Evolutionary conservation across 2,329 filamentous ascomycete species (phyloP).

Genomic region (Colletotrichum zoysiae): DNA sequence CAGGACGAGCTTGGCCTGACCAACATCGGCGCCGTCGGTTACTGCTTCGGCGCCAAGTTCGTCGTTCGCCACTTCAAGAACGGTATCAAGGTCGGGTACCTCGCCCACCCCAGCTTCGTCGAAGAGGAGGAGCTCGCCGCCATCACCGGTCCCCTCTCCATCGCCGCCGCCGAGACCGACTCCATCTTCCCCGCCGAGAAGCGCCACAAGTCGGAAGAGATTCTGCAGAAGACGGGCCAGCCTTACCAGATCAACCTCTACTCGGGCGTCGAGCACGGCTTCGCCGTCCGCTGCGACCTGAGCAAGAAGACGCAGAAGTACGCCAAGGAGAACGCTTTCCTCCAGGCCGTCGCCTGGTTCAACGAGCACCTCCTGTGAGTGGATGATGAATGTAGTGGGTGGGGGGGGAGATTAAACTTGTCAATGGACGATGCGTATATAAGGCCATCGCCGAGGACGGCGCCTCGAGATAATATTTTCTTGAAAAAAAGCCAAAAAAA

Average conservation of each 20-base stretch:
- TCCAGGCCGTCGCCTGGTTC: constrained; percentile 84
- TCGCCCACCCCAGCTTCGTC: constrained; percentile 84
- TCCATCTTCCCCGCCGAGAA: constrained; percentile 73
- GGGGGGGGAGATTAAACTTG: constrained; percentile 3
- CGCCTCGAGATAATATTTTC: neutral
- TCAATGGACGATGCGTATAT: constrained; percentile 1
- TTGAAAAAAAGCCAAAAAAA: no score
- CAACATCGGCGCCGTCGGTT: constrained; percentile 75
- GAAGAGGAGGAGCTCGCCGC: constrained; percentile 73
- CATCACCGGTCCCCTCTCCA: constrained; percentile 76
- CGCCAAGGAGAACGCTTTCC: constrained; percentile 85
- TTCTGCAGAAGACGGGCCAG: constrained; percentile 66
- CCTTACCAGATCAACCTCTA: constrained; percentile 85
- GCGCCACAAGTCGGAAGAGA: constrained; percentile 74
- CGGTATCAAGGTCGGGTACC: constrained; percentile 77
- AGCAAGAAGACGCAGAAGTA: constrained; percentile 70
- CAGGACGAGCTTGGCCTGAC: constrained; percentile 67
- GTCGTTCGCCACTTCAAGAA: constrained; percentile 74
- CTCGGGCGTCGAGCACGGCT: constrained; percentile 79
- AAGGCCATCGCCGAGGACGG: no score
- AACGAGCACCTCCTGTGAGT: constrained; percentile 65
- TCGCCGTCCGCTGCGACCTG: constrained; percentile 76
- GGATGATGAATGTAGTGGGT: neutral
- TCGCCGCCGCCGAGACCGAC: constrained; percentile 74
- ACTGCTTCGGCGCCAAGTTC: constrained; percentile 85